Percentiles rank a stretch among this genome's conserved stretches.
These are phyloP conservation scores for Phytophthora brassicae DNA, from an alignment of 352 stramenopile species.

Conservation along the genomic window DNA sequence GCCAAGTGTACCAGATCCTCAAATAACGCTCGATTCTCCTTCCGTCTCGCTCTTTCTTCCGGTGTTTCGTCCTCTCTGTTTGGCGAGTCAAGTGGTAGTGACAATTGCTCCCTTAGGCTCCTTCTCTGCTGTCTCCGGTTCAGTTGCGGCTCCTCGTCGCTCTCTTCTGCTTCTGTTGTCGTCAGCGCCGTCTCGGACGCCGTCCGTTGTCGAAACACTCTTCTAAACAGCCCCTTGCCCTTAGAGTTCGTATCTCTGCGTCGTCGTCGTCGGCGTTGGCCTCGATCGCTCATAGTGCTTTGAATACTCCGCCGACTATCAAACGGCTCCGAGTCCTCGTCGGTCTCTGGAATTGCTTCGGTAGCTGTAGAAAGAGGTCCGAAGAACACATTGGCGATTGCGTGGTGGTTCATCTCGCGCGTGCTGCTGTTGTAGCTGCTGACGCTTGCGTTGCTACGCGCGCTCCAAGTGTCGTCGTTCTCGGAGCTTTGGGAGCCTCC, in stretches of 20 bases:
- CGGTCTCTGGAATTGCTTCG: slow-evolving; percentile 26
- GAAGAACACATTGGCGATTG: slow-evolving; percentile 44
- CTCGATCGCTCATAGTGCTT: slow-evolving; percentile 15
- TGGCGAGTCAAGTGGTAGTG: slow-evolving; percentile 20
- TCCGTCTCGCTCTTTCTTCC: slow-evolving; percentile 30
- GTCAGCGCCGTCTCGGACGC: slow-evolving; percentile 27
- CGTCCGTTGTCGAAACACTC: slow-evolving; percentile 26
- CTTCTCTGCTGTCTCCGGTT: slow-evolving; percentile 4
- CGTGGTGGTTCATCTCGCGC: slow-evolving; percentile 37
- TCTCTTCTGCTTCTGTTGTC: slow-evolving; percentile 3
- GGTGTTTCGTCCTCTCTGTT: slow-evolving; percentile 26
- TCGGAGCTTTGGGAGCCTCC: slow-evolving; percentile 19
- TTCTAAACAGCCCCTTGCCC: slow-evolving; percentile 9
- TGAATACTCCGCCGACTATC: slow-evolving; percentile 18
- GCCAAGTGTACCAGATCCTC: slow-evolving; percentile 57
- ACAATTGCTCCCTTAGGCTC: slow-evolving; percentile 22
- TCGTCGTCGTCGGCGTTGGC: slow-evolving; percentile 6
- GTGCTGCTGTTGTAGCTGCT: slow-evolving; percentile 55
- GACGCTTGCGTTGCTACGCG: slow-evolving; percentile 48
- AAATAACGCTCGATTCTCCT: slow-evolving; percentile 54
- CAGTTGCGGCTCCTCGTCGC: neutral
- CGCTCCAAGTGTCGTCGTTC: slow-evolving; percentile 32
- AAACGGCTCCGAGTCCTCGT: slow-evolving; percentile 15
- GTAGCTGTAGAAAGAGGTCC: slow-evolving; percentile 37
- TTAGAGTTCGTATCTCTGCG: neutral